Evolutionary conservation across 2,329 filamentous ascomycete genomes (phyloP), one percentile per base, ranked within the genome.

Genomic region (Colletotrichum coccodes): DNA sequence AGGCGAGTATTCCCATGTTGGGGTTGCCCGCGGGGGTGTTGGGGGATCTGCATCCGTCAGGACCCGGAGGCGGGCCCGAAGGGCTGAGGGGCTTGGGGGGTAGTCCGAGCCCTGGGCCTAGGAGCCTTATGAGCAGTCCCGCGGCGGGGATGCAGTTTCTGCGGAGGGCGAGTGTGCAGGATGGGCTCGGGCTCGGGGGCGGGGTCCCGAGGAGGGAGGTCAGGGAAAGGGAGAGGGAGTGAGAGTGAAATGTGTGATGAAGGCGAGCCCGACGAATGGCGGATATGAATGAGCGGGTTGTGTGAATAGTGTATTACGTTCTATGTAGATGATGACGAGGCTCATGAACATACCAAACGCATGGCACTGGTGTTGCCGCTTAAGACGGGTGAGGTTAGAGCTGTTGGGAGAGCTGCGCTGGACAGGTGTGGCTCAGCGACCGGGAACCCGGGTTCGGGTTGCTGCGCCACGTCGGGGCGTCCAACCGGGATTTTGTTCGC

Each of bases 21-120:
- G 89, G 89, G 3, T 74, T 91, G 70, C 88, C 88, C 47, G 88
- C 88, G 1, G 85, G 84, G 3, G 79, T 90, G 42, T 79, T 89
- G 67, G 81, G 77, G 18, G 75, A 71, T 30, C 50, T 74, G 42
- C 47, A 68, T 7, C 71, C 72, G 12, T 23, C 34, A 42, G n/a
- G 6, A 16, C 7, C 23, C 18, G 44, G 44, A 4, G 32, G 30
- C 1, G 30, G 50, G n/a, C 23, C 28, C 14, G 18, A 30, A 14
- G 38, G 47, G 36, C 36, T 52, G 23, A 21, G 64, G n/a, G 53
- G 38, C 1, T 8, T 44, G 6, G 63, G 60, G 71, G 70, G 71
- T 49, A 71, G 68, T 18, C 50, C 61, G 62, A 70, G 66, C 49
- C 70, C 71, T 4, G 71, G 66, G 52, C 72, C 72, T 36, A 72